Percentiles rank a stretch among this genome's conserved stretches.
Evolutionary conservation across 2,329 filamentous ascomycete species (phyloP).

Genomic region (Colletotrichum tamarilloi): DNA sequence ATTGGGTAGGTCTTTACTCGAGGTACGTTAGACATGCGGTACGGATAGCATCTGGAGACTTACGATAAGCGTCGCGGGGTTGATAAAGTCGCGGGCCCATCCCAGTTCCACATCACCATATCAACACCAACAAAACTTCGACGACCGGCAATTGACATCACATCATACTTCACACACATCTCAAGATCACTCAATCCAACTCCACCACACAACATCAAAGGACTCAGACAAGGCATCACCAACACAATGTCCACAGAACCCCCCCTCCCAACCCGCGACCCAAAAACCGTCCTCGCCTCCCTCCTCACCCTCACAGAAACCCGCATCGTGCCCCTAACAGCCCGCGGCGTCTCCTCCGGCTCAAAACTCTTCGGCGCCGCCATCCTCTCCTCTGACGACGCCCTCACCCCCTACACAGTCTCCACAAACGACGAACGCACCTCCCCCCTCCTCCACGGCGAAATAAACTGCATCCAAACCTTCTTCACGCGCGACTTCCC

Average conservation of each 20-base stretch:
- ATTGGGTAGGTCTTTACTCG: too few relatives aligned
- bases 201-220: conserved; percentile 28
- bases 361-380: conserved; percentile 69
- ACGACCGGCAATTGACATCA: not conserved
- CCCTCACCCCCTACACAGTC: conserved; percentile 57
- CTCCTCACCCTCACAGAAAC: conserved; percentile 57
- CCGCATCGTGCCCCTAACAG: conserved; percentile 63
- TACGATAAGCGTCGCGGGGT: not conserved
- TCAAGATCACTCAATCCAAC: rapidly evolving
- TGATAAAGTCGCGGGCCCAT: not conserved
- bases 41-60: not conserved
- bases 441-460: conserved; percentile 68
- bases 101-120: not conserved
- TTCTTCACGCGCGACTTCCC: conserved; percentile 59
- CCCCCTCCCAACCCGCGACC: conserved; percentile 21
- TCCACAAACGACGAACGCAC: conserved; percentile 66
- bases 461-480: conserved; percentile 70
- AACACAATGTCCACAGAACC: conserved; percentile 36
- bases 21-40: not conserved
- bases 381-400: conserved; percentile 52
- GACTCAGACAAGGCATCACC: conserved; percentile 10
- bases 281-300: conserved; percentile 47
- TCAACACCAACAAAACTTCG: not conserved
- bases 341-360: conserved; percentile 59
- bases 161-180: too few relatives aligned